These are phyloP conservation scores for Irineochytrium annulatum DNA, from an alignment of 192 early-diverging fungal species.

Conservation along the genomic window DNA sequence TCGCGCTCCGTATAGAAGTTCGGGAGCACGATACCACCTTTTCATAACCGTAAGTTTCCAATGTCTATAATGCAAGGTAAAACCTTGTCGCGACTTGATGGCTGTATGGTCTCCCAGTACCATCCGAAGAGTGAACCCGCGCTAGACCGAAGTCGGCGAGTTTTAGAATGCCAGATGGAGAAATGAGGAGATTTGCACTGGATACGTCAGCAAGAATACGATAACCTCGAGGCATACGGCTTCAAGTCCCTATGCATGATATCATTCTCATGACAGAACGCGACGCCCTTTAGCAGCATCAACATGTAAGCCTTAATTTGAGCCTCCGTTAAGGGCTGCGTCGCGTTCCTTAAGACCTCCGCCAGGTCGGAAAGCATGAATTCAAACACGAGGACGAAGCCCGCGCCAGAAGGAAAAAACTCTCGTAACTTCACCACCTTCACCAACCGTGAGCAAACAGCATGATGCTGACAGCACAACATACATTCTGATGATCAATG, in stretches of 20 bases:
- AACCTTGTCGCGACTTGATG: conserved; percentile 56
- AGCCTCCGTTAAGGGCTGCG: conserved; percentile 41
- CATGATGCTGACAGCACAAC: not conserved
- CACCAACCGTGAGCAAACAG: not conserved
- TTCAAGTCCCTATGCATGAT: conserved; percentile 61
- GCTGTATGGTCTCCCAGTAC: conserved; percentile 39
- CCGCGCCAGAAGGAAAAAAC: conserved; percentile 43
- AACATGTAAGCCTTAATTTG: conserved; percentile 58
- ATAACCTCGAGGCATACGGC: no score
- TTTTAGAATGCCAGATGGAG: conserved; percentile 50
- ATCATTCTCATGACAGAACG: conserved; percentile 53
- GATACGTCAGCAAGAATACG: no score
- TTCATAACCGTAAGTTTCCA: conserved; percentile 2
- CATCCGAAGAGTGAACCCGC: conserved; percentile 14
- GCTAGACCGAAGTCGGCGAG: conserved; percentile 63
- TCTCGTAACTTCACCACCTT: conserved; percentile 48
- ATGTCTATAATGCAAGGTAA: not conserved
- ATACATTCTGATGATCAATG: conserved; percentile 50
- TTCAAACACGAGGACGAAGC: conserved; percentile 51
- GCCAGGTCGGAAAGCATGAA: conserved; percentile 37
- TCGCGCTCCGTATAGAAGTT: conserved; percentile 56
- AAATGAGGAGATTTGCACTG: conserved; percentile 56
- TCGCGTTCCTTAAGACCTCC: conserved; percentile 38
- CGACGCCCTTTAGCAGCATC: conserved; percentile 55
- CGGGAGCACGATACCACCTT: conserved; percentile 63